Evolutionary conservation across 345 rosid genomes (phyloP).

Genomic region (Brassica cretica): DNA sequence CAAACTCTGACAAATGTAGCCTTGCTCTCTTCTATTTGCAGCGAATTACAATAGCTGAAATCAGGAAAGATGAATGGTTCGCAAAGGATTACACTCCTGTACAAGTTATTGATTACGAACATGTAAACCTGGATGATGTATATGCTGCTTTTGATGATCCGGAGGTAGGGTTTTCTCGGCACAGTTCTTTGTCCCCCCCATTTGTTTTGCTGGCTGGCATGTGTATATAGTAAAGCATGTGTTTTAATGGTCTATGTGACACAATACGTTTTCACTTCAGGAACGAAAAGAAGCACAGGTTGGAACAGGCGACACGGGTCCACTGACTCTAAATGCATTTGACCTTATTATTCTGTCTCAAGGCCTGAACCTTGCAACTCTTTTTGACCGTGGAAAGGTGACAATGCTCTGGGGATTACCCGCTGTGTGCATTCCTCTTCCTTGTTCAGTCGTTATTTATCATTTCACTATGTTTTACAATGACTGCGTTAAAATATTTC

Average conservation of each 20-base stretch:
- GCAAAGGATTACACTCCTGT: slow-evolving; percentile 64
- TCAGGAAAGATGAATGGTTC: slow-evolving; percentile 85
- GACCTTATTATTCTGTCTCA: slow-evolving; percentile 90
- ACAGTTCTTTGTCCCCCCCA: background rate
- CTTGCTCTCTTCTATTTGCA: slow-evolving; percentile 38
- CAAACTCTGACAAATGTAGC: background rate
- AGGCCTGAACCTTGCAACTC: slow-evolving; percentile 89
- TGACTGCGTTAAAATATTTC: background rate
- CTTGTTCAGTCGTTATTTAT: slow-evolving; percentile 17
- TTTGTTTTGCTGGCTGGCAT: slow-evolving; percentile 3
- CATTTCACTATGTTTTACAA: background rate
- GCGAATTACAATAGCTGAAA: slow-evolving; percentile 82
- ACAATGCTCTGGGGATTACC: slow-evolving; percentile 7
- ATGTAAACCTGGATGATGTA: slow-evolving; percentile 90
- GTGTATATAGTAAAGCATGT: slow-evolving; percentile 2
- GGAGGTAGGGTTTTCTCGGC: slow-evolving; percentile 53
- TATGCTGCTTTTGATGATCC: slow-evolving; percentile 89
- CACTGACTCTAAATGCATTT: slow-evolving; percentile 88
- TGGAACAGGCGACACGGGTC: slow-evolving; percentile 63
- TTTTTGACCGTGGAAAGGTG: slow-evolving; percentile 91
- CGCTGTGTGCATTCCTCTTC: background rate
- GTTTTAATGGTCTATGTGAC: slow-evolving; percentile 6
- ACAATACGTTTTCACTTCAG: slow-evolving; percentile 40
- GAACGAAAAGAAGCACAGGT: slow-evolving; percentile 55
- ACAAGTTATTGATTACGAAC: slow-evolving; percentile 74